Base-by-base conservation (phyloP, 2,329 filamentous ascomycete genomes). In the Talaromyces sp. region DNA sequence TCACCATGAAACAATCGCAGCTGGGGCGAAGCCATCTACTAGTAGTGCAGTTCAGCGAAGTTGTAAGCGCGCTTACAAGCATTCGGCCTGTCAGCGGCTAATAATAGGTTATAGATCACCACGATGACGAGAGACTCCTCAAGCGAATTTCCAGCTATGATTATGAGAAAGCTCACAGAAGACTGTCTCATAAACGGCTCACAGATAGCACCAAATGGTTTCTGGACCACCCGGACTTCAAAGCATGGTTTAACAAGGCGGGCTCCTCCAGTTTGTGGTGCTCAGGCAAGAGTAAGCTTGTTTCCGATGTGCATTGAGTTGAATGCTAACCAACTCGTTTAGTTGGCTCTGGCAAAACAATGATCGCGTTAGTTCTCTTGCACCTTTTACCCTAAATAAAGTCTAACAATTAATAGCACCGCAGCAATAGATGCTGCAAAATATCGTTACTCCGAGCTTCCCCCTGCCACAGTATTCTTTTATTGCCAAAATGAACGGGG, bases 131-230 rank as follows among this genome's bases (percentile, higher is more conserved):
- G 23, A 33, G n/a, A 27, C n/a, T 66, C 18, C 33, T 67, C n/a
- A 36, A 53, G 55, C 61, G 58, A 4, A 62, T 68, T 51, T 67
- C 66, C 34, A 57, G 23, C 28, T 68, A 69, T 40, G 64, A 68
- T 16, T 63, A 69, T 59, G 62, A 65, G 27, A 65, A 58, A 54
- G 42, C 63, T 16, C 66, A 68, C 53, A 64, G 52, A 59, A 61
- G 66, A 55, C 61, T 69, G 1, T 34, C 59, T 40, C 47, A 44
- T 1, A 69, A 68, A 62, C 59, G 65, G 28, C 61, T 69, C 5
- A 18, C 51, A n/a, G 64, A 64, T 3, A 69, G 65, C 4, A 65
- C 64, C 1, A 61, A 66, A 42, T 69, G 68, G 60, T 62, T 62
- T 47, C 14, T 57, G 33, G 47, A 55, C 31, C 64, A 68, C 44